phyloP scores from a whole-genome alignment of 2,329 filamentous ascomycete species.

The Botrytis hyacinthi region DNA sequence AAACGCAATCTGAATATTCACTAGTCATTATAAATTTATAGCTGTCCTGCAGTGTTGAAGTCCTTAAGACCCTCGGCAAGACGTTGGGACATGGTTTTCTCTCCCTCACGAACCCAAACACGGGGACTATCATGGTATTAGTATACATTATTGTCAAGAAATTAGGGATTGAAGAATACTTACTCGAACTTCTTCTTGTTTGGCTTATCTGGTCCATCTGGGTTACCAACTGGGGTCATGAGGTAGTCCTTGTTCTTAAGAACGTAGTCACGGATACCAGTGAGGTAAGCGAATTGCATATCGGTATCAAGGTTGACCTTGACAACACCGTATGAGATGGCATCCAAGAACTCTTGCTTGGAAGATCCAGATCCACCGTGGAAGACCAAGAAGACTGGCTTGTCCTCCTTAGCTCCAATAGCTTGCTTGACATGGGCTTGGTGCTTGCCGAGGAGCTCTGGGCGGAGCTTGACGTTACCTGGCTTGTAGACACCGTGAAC shows the following conservation, averaged over 20 bases:
- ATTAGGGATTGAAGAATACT: neutral
- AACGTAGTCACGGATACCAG: slow-evolving; percentile 92
- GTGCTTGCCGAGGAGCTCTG: slow-evolving; percentile 95
- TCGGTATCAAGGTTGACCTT: slow-evolving; percentile 99
- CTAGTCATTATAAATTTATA: slow-evolving; percentile 51
- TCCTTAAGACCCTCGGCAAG: slow-evolving; percentile 79
- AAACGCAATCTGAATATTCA: slow-evolving; percentile 11
- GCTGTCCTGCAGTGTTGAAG: slow-evolving; percentile 81
- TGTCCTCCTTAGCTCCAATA: slow-evolving; percentile 67
- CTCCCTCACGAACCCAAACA: slow-evolving; percentile 93
- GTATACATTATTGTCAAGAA: neutral
- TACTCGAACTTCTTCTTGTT: slow-evolving; percentile 92
- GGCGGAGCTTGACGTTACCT: slow-evolving; percentile 94
- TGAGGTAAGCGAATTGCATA: slow-evolving; percentile 91
- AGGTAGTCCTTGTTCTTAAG: slow-evolving; percentile 95
- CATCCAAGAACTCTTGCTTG: slow-evolving; percentile 86
- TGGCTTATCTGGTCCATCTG: slow-evolving; percentile 92
- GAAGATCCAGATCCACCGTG: slow-evolving; percentile 92
- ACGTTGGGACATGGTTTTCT: slow-evolving; percentile 92
- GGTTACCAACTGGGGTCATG: slow-evolving; percentile 83
- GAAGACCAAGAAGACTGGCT: slow-evolving; percentile 99
- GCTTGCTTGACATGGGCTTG: slow-evolving; percentile 86
- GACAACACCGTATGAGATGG: slow-evolving; percentile 90
- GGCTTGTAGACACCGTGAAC: slow-evolving; percentile 99
- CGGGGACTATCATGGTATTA: slow-evolving; percentile 16